A percentile compares a stretch with the other conserved stretches of the same genome.
Conservation (phyloP, 2,329 filamentous ascomycete species). For the Penicillium sp. region DNA sequence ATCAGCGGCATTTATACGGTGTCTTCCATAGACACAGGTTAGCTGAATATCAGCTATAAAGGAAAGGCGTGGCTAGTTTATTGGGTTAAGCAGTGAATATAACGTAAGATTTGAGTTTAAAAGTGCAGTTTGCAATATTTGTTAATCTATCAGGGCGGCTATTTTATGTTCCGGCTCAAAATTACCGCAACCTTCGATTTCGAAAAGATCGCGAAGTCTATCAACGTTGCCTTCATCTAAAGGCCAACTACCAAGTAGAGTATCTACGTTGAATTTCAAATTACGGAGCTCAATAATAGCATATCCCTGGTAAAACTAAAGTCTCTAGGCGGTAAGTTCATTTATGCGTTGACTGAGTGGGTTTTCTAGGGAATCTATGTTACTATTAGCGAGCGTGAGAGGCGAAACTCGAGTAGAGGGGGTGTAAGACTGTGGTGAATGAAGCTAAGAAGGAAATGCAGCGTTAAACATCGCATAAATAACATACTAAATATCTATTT, state of each 20-base stretch:
- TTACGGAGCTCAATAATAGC: neutral
- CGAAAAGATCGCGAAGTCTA: neutral
- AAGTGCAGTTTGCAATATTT: neutral
- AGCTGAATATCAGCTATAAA: neutral
- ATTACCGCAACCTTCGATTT: slow-evolving; percentile 8
- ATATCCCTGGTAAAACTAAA: neutral
- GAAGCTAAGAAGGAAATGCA: no score
- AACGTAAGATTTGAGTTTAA: neutral
- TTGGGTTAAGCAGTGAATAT: neutral
- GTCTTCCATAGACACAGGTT: neutral
- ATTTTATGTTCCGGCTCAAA: slow-evolving; percentile 5
- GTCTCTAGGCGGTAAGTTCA: neutral
- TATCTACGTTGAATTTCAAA: neutral
- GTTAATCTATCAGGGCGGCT: neutral
- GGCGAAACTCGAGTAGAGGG: no score
- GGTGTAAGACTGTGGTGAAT: no score
- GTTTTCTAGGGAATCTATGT: neutral
- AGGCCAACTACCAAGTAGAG: neutral
- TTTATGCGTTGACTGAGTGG: neutral
- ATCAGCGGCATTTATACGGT: neutral
- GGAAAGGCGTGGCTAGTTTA: neutral
- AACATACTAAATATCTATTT: no score
- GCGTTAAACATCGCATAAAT: no score
- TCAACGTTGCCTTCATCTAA: neutral
- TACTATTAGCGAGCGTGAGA: no score